Conservation (phyloP, 139 green algal species). For the Chlamydomonas urium region DNA sequence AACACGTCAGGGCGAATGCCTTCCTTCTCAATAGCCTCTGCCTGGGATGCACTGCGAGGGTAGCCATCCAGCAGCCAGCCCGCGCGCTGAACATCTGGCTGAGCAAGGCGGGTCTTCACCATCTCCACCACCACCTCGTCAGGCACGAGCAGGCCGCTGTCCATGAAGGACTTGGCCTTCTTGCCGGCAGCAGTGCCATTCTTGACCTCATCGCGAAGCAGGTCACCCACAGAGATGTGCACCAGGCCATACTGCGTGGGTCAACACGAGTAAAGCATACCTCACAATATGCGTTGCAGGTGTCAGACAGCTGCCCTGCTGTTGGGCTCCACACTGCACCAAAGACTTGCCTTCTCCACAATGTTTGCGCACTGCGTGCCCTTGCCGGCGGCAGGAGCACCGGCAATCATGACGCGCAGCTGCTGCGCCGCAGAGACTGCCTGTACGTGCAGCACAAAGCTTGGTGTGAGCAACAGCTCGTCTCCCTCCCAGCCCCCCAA, state of each 20-base stretch:
- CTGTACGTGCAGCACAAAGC: no score
- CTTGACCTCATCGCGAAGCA: constrained; percentile 93
- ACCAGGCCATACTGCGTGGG: constrained; percentile 5
- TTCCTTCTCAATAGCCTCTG: constrained; percentile 85
- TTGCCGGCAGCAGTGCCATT: constrained; percentile 23
- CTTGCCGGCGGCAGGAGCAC: constrained; percentile 94
- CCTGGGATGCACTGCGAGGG: constrained; percentile 85
- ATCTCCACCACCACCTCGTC: constrained; percentile 90
- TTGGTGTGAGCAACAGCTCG: no score
- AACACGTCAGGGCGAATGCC: constrained; percentile 94
- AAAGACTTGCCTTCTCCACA: constrained; percentile 74
- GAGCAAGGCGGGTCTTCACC: constrained; percentile 72
- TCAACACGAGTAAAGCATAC: no score
- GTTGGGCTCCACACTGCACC: no score
- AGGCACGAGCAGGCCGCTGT: constrained; percentile 88
- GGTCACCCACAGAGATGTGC: constrained; percentile 73
- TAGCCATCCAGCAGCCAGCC: constrained; percentile 99
- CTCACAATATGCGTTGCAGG: no score
- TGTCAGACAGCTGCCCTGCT: no score
- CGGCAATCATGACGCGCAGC: constrained; percentile 90
- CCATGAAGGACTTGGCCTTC: constrained; percentile 83
- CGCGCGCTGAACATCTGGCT: constrained; percentile 44
- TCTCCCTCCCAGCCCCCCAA: no score
- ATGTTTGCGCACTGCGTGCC: constrained; percentile 93
- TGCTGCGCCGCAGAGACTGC: constrained; percentile 22